Evolutionary conservation across 2,329 filamentous ascomycete species (phyloP), one percentile per base, ranked within the genome.

Genomic region (Cryphonectria parasitica): DNA sequence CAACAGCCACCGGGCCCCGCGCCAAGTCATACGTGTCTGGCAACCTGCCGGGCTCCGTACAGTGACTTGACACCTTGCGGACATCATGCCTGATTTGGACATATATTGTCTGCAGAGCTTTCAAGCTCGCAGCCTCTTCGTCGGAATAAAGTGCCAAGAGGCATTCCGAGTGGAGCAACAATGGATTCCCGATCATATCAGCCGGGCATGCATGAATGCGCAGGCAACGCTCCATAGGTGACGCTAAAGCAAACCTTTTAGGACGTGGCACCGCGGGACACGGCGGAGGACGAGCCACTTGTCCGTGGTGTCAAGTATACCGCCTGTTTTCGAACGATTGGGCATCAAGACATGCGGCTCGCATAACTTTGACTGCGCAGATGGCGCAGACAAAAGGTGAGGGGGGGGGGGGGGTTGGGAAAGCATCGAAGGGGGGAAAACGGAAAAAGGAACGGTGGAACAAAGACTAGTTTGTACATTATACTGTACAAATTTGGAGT

Each of bases 241-340:
- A 58, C 54, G 54, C 54, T 58, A 58, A 31, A 28, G 54, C 54
- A 58, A 58, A 31, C 45, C 6, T 8, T 8, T 28, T 25, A 31
- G 54, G 54, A 58, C 54, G 54, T 58, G 54, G 54, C 54, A 58
- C 54, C 17, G 13, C 54, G 54, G 54, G 54, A 58, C 25, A 58
- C 54, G 54, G 25, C 28, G 25, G 52, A 15, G 52, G 52, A 58
- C 25, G 54, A 58, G 28, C 54, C 54, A 58, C 15, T 19, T 31
- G 25, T 31, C 54, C 25, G 11, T 31, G 28, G 15, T 58, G 54
- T 58, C 25, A 31, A 31, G 28, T 58, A 19, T 15, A 56, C 25
- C 54, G 54, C 25, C 28, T 31, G 28, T 25, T 58, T 28, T 13
- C 8, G 54, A 58, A 19, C 28, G 54, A 31, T 58, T 58, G 25